These are phyloP conservation scores for Pestalotiopsis fici DNA, from an alignment of 2,329 filamentous ascomycete species.

Conservation along the genomic window DNA sequence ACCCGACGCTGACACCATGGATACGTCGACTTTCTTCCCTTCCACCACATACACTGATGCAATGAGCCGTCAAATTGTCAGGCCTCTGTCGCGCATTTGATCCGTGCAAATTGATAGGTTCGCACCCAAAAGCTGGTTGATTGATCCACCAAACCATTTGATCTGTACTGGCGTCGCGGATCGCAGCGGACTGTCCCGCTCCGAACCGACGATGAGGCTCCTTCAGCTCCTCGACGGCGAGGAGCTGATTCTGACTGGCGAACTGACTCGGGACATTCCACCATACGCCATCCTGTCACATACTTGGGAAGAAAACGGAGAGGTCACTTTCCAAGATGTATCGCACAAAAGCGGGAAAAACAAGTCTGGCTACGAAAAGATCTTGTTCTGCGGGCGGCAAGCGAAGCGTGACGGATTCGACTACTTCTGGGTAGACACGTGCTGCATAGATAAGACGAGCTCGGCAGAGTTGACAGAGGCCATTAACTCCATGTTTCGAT, in stretches of 20 bases:
- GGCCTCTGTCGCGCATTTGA: too few relatives aligned
- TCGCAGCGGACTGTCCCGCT: not conserved
- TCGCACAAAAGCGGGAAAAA: not conserved
- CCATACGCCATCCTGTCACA: too few relatives aligned
- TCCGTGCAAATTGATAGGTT: too few relatives aligned
- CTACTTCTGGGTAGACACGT: not conserved
- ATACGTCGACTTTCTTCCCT: too few relatives aligned
- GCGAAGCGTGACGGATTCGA: not conserved
- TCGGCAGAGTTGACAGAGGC: not conserved
- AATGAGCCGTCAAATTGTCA: too few relatives aligned
- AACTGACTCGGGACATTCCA: not conserved
- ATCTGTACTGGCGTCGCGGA: too few relatives aligned
- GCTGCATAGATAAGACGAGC: not conserved
- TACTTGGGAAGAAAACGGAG: too few relatives aligned
- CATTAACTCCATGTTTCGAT: not conserved
- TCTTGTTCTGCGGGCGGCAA: not conserved
- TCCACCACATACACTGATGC: too few relatives aligned
- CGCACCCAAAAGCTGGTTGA: too few relatives aligned
- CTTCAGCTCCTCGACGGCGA: not conserved
- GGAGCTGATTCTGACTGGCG: not conserved
- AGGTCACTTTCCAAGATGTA: too few relatives aligned
- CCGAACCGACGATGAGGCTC: not conserved
- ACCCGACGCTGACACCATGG: too few relatives aligned
- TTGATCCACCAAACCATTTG: too few relatives aligned
- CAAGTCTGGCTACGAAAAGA: not conserved